A percentile compares a stretch with the other conserved stretches of the same genome.
phyloP scores from a whole-genome alignment of 352 stramenopile species.

The Phytophthora rubi region DNA sequence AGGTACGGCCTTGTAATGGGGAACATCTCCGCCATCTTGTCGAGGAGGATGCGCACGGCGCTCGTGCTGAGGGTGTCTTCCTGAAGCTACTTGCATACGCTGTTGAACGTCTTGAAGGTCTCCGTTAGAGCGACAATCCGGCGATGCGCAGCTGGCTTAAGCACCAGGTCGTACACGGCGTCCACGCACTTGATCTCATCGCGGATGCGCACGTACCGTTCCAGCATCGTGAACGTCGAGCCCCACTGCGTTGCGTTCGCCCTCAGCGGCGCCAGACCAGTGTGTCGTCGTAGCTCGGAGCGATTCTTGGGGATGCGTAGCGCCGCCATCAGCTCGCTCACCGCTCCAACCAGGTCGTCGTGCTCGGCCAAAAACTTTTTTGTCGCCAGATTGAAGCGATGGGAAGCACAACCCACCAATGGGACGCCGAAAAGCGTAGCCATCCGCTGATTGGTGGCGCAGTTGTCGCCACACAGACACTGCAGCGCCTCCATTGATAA shows the following conservation, averaged over 20 bases:
- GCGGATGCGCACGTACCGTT: conserved; percentile 12
- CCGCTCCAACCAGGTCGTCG: not conserved
- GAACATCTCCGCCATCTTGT: no score
- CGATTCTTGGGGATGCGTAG: conserved; percentile 1
- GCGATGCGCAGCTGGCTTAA: conserved; percentile 3
- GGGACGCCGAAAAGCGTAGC: not conserved
- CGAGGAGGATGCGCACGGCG: not conserved
- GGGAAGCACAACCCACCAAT: conserved; percentile 8
- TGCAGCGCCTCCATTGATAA: not conserved
- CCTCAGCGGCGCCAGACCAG: not conserved
- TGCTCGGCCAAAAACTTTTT: conserved; percentile 1
- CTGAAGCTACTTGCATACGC: conserved; percentile 8
- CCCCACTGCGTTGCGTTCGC: not conserved
- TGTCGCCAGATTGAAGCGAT: conserved; percentile 18
- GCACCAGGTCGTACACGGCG: conserved; percentile 10
- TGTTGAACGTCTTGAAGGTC: conserved; percentile 11
- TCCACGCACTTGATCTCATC: conserved; percentile 13
- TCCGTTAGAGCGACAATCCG: conserved; percentile 8
- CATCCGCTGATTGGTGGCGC: conserved; percentile 5
- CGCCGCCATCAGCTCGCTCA: not conserved
- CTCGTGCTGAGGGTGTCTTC: not conserved
- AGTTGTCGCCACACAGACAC: conserved; percentile 10
- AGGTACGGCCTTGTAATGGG: no score
- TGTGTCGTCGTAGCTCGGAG: conserved; percentile 1
- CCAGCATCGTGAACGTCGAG: conserved; percentile 6